phyloP scores from a whole-genome alignment of 2,329 filamentous ascomycete species.

The Orbilia quercus region DNA sequence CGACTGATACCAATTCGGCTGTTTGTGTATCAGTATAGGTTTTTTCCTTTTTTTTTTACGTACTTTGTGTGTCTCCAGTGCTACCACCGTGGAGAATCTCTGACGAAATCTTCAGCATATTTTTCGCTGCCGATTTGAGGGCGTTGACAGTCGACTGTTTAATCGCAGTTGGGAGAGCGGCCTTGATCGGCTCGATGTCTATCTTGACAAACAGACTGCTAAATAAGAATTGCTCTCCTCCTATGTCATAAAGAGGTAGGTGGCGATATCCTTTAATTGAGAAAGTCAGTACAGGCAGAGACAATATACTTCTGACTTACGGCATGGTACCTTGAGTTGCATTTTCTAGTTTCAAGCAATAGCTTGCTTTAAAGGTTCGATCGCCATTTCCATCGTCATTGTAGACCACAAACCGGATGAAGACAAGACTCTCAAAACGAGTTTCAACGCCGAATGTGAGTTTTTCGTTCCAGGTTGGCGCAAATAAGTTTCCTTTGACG shows the following conservation, averaged over 20 bases:
- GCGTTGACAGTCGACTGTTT: constrained; percentile 61
- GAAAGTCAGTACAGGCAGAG: constrained; percentile 4
- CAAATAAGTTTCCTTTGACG: constrained; percentile 89
- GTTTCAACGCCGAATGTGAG: constrained; percentile 86
- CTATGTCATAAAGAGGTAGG: constrained; percentile 85
- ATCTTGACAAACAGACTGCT: constrained; percentile 94
- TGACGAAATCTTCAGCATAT: constrained; percentile 42
- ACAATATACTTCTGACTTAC: neutral
- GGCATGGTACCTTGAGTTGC: constrained; percentile 75
- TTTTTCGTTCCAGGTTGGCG: constrained; percentile 83
- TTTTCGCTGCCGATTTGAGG: constrained; percentile 52
- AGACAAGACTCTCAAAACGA: constrained; percentile 93
- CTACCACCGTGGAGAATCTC: constrained; percentile 42
- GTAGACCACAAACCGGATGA: constrained; percentile 92
- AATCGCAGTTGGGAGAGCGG: constrained; percentile 69
- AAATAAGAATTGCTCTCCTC: constrained; percentile 92
- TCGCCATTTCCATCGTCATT: constrained; percentile 81
- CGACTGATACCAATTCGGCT: neutral
- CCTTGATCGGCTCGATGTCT: constrained; percentile 72
- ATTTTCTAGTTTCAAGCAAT: constrained; percentile 89
- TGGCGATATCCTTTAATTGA: constrained; percentile 79
- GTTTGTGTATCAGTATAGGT: neutral
- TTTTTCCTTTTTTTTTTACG: constrained; percentile 8
- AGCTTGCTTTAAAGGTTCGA: constrained; percentile 79
- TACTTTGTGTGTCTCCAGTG: constrained; percentile 9